These are phyloP conservation scores for Cyclostephanos invisitatus DNA, from an alignment of 108 stramenopile genomes.

Conservation along the genomic window DNA sequence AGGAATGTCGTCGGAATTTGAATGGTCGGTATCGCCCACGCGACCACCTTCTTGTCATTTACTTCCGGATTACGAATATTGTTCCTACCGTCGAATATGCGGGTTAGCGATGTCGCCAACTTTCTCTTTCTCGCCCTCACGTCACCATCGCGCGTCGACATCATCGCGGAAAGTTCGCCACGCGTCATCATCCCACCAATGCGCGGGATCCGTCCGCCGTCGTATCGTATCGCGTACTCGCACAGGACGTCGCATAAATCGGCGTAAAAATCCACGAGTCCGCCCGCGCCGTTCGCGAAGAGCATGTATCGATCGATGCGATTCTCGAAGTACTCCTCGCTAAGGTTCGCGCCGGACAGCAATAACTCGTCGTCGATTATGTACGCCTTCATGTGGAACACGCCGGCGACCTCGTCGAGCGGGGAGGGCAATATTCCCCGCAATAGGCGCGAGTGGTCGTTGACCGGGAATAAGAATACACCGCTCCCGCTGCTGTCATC, in stretches of 20 bases:
- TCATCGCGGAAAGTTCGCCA: neutral
- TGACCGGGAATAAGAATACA: conserved; percentile 65
- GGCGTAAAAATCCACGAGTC: conserved; percentile 78
- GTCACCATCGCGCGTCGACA: conserved; percentile 6
- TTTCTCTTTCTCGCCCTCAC: conserved; percentile 21
- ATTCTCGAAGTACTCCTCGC: conserved; percentile 83
- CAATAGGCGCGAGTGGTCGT: conserved; percentile 36
- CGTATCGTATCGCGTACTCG: conserved; percentile 54
- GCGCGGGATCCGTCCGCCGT: neutral
- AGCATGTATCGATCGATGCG: conserved; percentile 81
- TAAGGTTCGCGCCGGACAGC: conserved; percentile 83
- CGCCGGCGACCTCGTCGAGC: conserved; percentile 79
- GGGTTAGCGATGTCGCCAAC: conserved; percentile 33
- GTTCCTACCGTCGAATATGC: conserved; percentile 24
- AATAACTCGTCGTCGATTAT: conserved; percentile 78
- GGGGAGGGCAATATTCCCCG: conserved; percentile 68
- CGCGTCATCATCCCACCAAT: neutral
- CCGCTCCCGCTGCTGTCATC: conserved; percentile 28
- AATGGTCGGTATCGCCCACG: conserved; percentile 69
- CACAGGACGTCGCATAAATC: conserved; percentile 64
- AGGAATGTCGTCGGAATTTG: conserved; percentile 55
- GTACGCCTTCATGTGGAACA: conserved; percentile 88
- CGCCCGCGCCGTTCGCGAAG: conserved; percentile 66
- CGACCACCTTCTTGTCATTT: conserved; percentile 28
- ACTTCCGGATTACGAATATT: neutral